Base-by-base conservation (phyloP, 2,329 filamentous ascomycete species). In the Diaporthe aspalathi region DNA sequence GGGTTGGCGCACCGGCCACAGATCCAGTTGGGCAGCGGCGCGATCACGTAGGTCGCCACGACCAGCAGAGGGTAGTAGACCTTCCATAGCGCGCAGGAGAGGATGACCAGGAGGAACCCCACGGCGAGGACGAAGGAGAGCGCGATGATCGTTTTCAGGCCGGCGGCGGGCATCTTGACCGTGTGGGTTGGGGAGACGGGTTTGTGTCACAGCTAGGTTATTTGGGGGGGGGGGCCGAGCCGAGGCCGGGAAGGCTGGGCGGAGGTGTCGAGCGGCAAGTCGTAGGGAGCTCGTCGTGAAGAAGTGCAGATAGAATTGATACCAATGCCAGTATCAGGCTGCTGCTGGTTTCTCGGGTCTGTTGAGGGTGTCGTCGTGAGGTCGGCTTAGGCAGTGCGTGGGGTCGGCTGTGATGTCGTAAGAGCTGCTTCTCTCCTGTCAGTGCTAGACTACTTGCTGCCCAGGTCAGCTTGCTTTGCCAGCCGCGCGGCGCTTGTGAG, bases 51-150 rank as follows among this genome's bases (percentile, higher is more conserved):
- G 77, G 95, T 98, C 77, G 91, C 95, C 74, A 99, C 96, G 77
- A 99, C 96, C 75, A 98, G 90, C 74, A 99, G 90, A 70, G 96
- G 94, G 78, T 96, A 94, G 89, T 97, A 99, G 83, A 94, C 94
- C 81, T 95, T 89, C 89, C 93, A 99, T 76, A 99, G 90, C 65
- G 96, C 96, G 81, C 95, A 97, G 74, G 95, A 98, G 78, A 99
- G 93, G 83, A 99, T 99, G 77, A 98, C 96, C 76, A 99, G 94
- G 78, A 99, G 93, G 86, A 99, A 99, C 78, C 96, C 96, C 78
- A 99, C 96, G 77, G 96, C 96, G 76, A 99, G 94, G 81, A 99
- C 96, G 85, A 99, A 99, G 81, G 96, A 98, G 77, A 99, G 93
- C 75, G 94, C 94, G 83, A 99, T 99, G 84, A 99, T 99, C 76